Conservation (phyloP, 371 early-diverging fungal species). For the Actinomucor elegans region DNA sequence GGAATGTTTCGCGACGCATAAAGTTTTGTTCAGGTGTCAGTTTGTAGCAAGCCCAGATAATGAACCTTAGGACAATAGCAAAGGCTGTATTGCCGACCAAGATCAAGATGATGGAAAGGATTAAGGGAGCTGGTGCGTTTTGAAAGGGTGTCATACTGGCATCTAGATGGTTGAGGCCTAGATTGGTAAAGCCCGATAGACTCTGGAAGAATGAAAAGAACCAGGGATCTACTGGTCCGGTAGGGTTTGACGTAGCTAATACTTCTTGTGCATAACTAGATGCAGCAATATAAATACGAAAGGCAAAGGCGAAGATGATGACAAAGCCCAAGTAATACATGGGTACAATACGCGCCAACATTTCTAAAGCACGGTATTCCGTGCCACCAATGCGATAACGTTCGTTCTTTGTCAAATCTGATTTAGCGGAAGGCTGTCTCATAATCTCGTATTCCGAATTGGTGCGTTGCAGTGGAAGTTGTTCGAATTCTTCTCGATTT, state of each 20-base stretch:
- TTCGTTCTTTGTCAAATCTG: slow-evolving; percentile 31
- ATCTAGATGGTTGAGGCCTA: slow-evolving; percentile 41
- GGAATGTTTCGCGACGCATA: slow-evolving; percentile 40
- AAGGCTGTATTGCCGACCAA: slow-evolving; percentile 47
- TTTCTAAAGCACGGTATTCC: slow-evolving; percentile 41
- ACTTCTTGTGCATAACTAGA: slow-evolving; percentile 31
- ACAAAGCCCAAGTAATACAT: slow-evolving; percentile 28
- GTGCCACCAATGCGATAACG: slow-evolving; percentile 40
- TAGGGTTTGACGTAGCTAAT: slow-evolving; percentile 31
- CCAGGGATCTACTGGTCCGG: slow-evolving; percentile 39
- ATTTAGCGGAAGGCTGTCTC: slow-evolving; percentile 21
- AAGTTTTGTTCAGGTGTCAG: slow-evolving; percentile 27
- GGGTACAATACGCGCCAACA: slow-evolving; percentile 31
- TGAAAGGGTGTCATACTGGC: slow-evolving; percentile 47
- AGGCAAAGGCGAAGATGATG: slow-evolving; percentile 25
- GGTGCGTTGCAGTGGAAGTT: slow-evolving; percentile 10
- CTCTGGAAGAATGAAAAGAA: slow-evolving; percentile 44
- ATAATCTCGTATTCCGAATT: slow-evolving; percentile 27
- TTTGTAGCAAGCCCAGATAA: slow-evolving; percentile 38
- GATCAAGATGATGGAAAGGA: slow-evolving; percentile 35
- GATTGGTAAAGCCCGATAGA: slow-evolving; percentile 41
- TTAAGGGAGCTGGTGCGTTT: slow-evolving; percentile 37
- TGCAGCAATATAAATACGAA: slow-evolving; percentile 37
- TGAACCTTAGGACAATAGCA: slow-evolving; percentile 42
- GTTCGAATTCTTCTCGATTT: slow-evolving; percentile 1